Base-by-base conservation (phyloP, 208 protist species). In the Trypanosomatidae sp. region DNA sequence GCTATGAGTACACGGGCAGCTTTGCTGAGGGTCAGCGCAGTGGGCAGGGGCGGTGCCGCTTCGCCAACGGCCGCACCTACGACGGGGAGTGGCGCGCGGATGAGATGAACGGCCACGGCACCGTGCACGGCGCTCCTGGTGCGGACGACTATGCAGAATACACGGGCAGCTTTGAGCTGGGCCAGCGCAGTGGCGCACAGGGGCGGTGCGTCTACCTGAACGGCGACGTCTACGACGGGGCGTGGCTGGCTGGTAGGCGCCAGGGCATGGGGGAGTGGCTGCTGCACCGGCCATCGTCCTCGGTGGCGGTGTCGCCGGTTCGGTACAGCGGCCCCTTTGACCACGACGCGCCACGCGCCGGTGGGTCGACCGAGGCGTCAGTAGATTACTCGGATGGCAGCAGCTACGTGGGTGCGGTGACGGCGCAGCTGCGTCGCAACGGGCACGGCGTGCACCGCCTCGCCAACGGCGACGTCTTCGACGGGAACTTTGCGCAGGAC, bases 81-180 rank as follows among this genome's bases (percentile, higher is more conserved):
- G 80, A 83, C 1, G 93, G 95, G 0, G 87, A 94, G 60, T 98
- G 95, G 95, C 33, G 71, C 33, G 69, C 79, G 13, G 94, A 96
- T 66, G 73, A 91, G 64, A 93, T 94, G 89, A 79, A 90, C 44
- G 94, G 94, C n/a, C 25, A 76, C 6, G 94, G 92, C n/a, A 79
- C 75, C 12, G 77, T 94, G 50, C 62, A 15, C 46, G 91, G 85
- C 13, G 84, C 84, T 0, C 41, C 89, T 1, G 78, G 70, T 41
- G 39, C 80, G 13, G 91, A 95, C 73, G 78, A 93, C 67, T 94
- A 85, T 66, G 73, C 55, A 10, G 81, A 87, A 30, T 97, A 97
- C 81, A 80, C 64, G 3, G 94, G 94, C 22, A 6, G 39, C 46
- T 98, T 95, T 76, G 39, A 77, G 22, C 43, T 66, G 0, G 90